Percentiles rank a stretch among this genome's conserved stretches.
Evolutionary conservation across 2,329 filamentous ascomycete species (phyloP).

Genomic region (Thermothelomyces thermophilus): DNA sequence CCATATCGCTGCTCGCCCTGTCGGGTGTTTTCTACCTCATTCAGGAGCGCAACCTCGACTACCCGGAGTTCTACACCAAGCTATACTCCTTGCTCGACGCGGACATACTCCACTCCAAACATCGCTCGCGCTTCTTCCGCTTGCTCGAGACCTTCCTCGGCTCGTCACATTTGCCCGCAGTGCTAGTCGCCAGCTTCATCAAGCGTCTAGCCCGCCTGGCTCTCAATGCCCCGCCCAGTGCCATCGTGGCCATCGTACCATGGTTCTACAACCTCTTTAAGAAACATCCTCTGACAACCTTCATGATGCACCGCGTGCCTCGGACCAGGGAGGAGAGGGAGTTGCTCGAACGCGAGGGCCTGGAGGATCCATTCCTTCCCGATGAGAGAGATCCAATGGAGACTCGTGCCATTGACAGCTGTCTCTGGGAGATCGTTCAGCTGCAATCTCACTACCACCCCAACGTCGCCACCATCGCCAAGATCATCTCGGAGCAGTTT

Average conservation of each 20-base stretch:
- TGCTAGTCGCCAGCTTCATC: slow-evolving; percentile 89
- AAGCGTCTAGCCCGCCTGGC: slow-evolving; percentile 82
- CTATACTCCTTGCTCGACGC: slow-evolving; percentile 88
- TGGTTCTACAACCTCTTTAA: slow-evolving; percentile 95
- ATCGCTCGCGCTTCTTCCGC: slow-evolving; percentile 89
- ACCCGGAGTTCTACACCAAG: slow-evolving; percentile 87
- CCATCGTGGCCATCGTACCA: slow-evolving; percentile 81
- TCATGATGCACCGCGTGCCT: slow-evolving; percentile 83
- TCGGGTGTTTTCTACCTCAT: slow-evolving; percentile 95
- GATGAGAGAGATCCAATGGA: slow-evolving; percentile 75
- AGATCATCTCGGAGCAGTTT: slow-evolving; percentile 93
- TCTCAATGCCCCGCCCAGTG: slow-evolving; percentile 81
- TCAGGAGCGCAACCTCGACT: slow-evolving; percentile 87
- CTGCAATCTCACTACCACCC: slow-evolving; percentile 93
- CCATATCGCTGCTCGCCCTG: slow-evolving; percentile 78
- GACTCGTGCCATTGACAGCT: slow-evolving; percentile 83
- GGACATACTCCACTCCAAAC: slow-evolving; percentile 83
- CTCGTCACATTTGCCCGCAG: slow-evolving; percentile 86
- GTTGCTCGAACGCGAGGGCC: slow-evolving; percentile 52
- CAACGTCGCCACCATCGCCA: slow-evolving; percentile 88
- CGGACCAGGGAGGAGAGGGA: slow-evolving; percentile 52
- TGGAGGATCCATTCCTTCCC: slow-evolving; percentile 68
- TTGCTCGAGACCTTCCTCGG: slow-evolving; percentile 83
- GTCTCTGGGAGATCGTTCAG: slow-evolving; percentile 89
- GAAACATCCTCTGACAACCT: slow-evolving; percentile 82